Base-by-base conservation (phyloP, 129 eudicot genomes). In the Saussurea involucrata region DNA sequence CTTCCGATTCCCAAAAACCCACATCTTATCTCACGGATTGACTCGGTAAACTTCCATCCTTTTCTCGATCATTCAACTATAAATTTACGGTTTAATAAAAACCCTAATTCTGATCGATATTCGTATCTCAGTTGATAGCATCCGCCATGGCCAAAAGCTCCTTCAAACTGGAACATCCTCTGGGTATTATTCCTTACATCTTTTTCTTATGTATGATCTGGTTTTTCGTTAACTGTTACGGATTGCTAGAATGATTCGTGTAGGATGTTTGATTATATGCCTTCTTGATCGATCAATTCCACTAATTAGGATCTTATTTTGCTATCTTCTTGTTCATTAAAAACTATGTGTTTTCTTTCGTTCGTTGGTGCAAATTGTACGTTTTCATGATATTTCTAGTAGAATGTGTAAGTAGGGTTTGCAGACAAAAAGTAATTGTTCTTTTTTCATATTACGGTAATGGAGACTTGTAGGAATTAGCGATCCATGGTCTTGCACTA, bases 121-220 rank as follows among this genome's bases (percentile, higher is more conserved):
- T 40, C 27, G 5, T 40, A 37, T 75, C 71, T 63, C 73, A 24
- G 55, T 64, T 58, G 24, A 21, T 21, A 17, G 20, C 44, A 72
- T 69, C 69, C 74, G 75, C 79, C 76, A 93, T 88, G 97, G 95
- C 92, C 66, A 88, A 83, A 80, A 93, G 92, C 87, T 90, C 97
- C 76, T 93, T 93, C 92, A 93, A 90, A 84, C 74, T 83, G 76
- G 97, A 90, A 80, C 98, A 93, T 44, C 97, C 98, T 18, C 95
- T 93, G 5, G 98, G 98, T 93, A 77, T 44, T 22, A 28, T 76
- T 44, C 20, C 37, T 67, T 64, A 36, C 49, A 61, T 40, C 21
- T 18, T 36, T 37, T 25, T 37, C 8, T 36, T 7, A 29, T 18
- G 9, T 34, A 20, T 21, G 1, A 27, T 64, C 66, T 27, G 3